Conservation (phyloP, 345 rosid species). For the Hibiscus trionum region DNA sequence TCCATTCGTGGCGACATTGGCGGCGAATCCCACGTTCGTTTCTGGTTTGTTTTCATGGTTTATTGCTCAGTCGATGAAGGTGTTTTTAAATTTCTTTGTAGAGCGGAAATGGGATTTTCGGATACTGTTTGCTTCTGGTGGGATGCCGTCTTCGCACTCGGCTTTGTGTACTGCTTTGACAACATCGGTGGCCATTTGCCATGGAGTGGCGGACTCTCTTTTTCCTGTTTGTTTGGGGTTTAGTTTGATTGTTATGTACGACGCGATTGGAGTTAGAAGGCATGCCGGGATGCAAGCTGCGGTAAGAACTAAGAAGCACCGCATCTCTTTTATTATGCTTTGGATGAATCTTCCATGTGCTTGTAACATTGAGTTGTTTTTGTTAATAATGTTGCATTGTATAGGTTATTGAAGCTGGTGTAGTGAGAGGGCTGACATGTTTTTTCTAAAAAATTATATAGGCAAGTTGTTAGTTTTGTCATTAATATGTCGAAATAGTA, state of each 20-base stretch:
- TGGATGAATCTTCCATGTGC: neutral
- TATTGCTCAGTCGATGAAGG: conserved; percentile 61
- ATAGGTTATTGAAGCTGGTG: neutral
- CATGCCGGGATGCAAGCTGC: conserved; percentile 98
- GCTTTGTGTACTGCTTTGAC: conserved; percentile 85
- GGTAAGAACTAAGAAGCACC: conserved; percentile 36
- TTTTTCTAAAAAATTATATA: neutral
- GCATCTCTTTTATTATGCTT: neutral
- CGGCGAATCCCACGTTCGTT: conserved; percentile 81
- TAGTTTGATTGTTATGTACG: conserved; percentile 91
- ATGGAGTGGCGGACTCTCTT: conserved; percentile 80
- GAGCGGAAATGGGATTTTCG: conserved; percentile 89
- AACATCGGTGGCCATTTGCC: conserved; percentile 86
- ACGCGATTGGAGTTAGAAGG: conserved; percentile 90
- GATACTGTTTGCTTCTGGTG: conserved; percentile 71
- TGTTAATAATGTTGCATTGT: neutral
- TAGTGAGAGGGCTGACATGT: neutral
- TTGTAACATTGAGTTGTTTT: neutral
- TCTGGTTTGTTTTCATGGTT: conserved; percentile 76
- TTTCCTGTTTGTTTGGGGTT: conserved; percentile 95
- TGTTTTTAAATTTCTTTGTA: conserved; percentile 68
- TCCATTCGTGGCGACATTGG: conserved; percentile 67
- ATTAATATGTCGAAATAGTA: neutral
- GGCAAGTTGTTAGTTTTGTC: neutral
- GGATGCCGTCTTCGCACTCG: conserved; percentile 95